Evolutionary conservation across 257 asterid species (phyloP).

Genomic region (Cynanchum wilfordii): DNA sequence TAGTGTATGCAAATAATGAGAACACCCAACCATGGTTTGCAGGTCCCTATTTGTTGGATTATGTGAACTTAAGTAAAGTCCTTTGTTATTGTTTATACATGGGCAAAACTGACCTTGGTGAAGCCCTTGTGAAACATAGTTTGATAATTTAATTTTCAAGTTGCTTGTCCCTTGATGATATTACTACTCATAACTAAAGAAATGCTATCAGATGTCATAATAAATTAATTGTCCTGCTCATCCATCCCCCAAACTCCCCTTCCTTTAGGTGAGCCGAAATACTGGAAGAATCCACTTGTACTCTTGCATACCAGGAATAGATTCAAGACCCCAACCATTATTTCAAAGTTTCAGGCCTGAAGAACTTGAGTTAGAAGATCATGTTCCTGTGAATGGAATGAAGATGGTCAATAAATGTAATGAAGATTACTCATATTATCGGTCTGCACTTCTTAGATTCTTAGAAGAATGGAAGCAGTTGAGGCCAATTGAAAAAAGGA

Average conservation of each 20-base stretch:
- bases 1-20: background rate
- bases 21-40: background rate
- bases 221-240: background rate
- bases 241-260: background rate
- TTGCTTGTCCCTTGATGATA: background rate
- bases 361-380: conserved; percentile 46
- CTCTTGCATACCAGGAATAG: conserved; percentile 62
- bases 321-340: conserved; percentile 85
- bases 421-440: conserved; percentile 45
- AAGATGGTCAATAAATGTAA: conserved; percentile 26
- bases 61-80: background rate
- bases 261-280: conserved; percentile 72
- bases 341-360: conserved; percentile 70
- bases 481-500: conserved; percentile 72
- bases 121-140: background rate
- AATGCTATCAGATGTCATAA: conserved; percentile 1
- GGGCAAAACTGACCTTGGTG: background rate
- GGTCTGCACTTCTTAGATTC: conserved; percentile 47
- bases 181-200: background rate
- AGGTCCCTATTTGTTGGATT: background rate
- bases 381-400: conserved; percentile 30
- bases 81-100: background rate
- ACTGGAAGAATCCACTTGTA: conserved; percentile 95
- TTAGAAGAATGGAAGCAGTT: conserved; percentile 67
- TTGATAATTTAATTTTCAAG: background rate